Conservation (phyloP, 192 early-diverging fungal species). For the Coemansia sp. region DNA sequence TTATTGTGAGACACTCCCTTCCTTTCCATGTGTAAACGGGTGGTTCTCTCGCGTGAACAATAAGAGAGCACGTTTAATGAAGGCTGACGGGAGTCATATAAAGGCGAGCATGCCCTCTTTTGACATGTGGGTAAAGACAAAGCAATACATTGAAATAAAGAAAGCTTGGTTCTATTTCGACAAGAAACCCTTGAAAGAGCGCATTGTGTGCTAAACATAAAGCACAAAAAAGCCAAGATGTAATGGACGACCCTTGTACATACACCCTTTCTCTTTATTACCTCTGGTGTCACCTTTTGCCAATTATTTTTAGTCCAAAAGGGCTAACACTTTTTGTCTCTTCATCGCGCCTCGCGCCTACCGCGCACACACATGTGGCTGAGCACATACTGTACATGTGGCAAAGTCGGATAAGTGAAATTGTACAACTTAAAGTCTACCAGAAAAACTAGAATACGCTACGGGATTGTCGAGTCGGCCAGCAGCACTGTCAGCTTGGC, state of each 20-base stretch:
- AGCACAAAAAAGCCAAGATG: background rate
- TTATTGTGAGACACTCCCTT: background rate
- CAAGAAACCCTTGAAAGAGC: slow-evolving; percentile 5
- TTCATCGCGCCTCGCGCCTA: background rate
- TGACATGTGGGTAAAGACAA: background rate
- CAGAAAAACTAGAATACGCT: background rate
- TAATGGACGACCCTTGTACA: background rate
- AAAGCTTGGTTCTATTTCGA: background rate
- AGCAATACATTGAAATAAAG: background rate
- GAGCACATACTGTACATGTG: background rate
- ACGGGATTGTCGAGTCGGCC: slow-evolving; percentile 15
- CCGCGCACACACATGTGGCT: background rate
- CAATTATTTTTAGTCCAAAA: background rate
- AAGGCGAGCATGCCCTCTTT: background rate
- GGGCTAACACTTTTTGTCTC: background rate
- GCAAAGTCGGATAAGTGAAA: background rate
- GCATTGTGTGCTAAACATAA: slow-evolving; percentile 2
- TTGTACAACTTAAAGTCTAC: background rate
- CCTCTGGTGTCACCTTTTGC: background rate
- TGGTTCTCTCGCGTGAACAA: background rate
- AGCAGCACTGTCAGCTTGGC: slow-evolving; percentile 36
- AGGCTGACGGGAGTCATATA: background rate
- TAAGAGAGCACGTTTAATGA: background rate
- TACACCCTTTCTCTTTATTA: background rate
- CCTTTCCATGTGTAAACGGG: background rate